A percentile compares a stretch with the other conserved stretches of the same genome.
Conservation (phyloP, 1,284 basidiomycete genomes). For the Cryptococcus neoformans region DNA sequence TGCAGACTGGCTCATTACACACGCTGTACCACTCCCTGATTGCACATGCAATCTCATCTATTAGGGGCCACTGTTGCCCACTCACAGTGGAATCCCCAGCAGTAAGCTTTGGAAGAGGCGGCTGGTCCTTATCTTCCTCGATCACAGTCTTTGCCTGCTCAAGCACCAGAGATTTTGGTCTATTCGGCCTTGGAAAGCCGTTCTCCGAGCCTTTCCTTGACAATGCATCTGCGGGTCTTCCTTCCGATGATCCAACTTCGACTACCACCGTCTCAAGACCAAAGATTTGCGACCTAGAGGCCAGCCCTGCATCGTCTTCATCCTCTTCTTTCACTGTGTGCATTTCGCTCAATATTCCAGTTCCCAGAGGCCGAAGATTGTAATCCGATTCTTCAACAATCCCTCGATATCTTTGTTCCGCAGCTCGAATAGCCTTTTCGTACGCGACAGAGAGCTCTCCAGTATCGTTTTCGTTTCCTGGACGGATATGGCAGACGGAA, state of each 20-base stretch:
- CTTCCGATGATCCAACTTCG: slow-evolving; percentile 6
- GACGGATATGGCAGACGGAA: slow-evolving; percentile 82
- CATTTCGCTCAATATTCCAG: slow-evolving; percentile 48
- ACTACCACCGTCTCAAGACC: slow-evolving; percentile 2
- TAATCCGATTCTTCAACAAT: neutral
- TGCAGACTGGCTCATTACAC: slow-evolving; percentile 9
- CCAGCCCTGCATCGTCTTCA: slow-evolving; percentile 54
- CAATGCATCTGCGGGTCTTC: neutral
- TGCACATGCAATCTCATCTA: slow-evolving; percentile 96
- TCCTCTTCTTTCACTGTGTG: slow-evolving; percentile 70
- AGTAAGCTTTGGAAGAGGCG: slow-evolving; percentile 88
- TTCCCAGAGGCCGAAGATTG: no score
- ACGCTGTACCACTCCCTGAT: slow-evolving; percentile 92
- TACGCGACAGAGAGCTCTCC: slow-evolving; percentile 67
- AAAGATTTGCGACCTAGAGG: neutral
- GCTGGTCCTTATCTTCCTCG: slow-evolving; percentile 62
- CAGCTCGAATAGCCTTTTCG: slow-evolving; percentile 26
- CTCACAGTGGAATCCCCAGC: slow-evolving; percentile 86
- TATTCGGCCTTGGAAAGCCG: slow-evolving; percentile 11
- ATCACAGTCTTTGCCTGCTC: slow-evolving; percentile 8
- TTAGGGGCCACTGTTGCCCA: slow-evolving; percentile 77
- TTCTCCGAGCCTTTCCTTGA: slow-evolving; percentile 3
- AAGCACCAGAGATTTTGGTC: slow-evolving; percentile 35
- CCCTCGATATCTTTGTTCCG: slow-evolving; percentile 20
- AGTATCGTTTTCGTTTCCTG: slow-evolving; percentile 84